phyloP scores from a whole-genome alignment of 768 basidiomycete genomes.

The Sarcomyxa edulis region DNA sequence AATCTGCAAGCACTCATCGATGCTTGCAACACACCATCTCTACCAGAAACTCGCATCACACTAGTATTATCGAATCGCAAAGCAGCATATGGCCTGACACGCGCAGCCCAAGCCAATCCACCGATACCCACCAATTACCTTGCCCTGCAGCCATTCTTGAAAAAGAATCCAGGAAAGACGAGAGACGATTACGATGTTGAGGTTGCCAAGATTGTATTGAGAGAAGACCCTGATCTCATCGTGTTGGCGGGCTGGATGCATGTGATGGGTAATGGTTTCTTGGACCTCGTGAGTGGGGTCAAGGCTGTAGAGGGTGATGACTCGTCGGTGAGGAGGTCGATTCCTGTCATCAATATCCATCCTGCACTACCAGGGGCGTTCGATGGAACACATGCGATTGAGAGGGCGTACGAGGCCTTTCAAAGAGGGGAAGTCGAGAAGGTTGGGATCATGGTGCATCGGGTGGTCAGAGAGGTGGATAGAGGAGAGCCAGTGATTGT shows the following conservation, averaged over 20 bases:
- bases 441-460: conserved; percentile 91
- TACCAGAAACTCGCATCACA: conserved; percentile 66
- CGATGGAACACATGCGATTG: conserved; percentile 89
- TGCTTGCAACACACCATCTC: conserved; percentile 67
- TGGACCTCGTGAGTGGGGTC: conserved; percentile 56
- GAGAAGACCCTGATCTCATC: conserved; percentile 71
- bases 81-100: conserved; percentile 80
- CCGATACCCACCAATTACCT: conserved; percentile 81
- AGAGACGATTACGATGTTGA: conserved; percentile 83
- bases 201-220: conserved; percentile 63
- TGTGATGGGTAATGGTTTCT: conserved; percentile 77
- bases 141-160: conserved; percentile 80
- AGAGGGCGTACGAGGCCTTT: conserved; percentile 86
- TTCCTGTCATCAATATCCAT: conserved; percentile 94
- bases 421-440: conserved; percentile 71
- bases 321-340: conserved; percentile 23
- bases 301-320: conserved; percentile 28
- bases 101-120: conserved; percentile 67
- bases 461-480: conserved; percentile 91
- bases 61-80: conserved; percentile 92
- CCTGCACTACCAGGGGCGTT: conserved; percentile 96
- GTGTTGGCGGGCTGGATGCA: conserved; percentile 99
- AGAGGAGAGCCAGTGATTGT: conserved; percentile 85
- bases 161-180: conserved; percentile 64
- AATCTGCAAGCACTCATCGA: conserved; percentile 97